These are phyloP conservation scores for Nakazawaea anatomiae DNA, from an alignment of 805 yeast species.

Conservation along the genomic window DNA sequence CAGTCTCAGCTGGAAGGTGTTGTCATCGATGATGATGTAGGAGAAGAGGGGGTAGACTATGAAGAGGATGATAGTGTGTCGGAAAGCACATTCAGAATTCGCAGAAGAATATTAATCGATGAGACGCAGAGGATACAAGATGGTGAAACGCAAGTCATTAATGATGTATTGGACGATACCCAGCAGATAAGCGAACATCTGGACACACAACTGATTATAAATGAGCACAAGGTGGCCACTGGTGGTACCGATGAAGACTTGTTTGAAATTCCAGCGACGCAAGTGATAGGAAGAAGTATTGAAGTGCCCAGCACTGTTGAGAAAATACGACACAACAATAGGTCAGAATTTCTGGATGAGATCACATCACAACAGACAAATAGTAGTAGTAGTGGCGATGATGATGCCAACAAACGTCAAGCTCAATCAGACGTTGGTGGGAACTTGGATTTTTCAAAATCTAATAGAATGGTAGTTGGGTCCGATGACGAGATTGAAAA, in stretches of 20 bases:
- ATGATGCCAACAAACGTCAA: neutral
- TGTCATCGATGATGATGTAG: constrained; percentile 18
- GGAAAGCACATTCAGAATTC: neutral
- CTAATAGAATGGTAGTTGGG: neutral
- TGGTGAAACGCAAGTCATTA: neutral
- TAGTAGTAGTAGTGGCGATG: neutral
- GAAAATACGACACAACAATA: neutral
- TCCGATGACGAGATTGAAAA: constrained; percentile 6
- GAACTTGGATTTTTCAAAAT: neutral
- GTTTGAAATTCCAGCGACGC: constrained; percentile 1
- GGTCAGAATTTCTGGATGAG: neutral
- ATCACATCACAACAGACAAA: neutral
- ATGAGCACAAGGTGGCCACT: neutral
- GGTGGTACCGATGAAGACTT: neutral
- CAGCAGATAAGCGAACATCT: neutral
- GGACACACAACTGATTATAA: neutral
- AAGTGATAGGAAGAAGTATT: neutral
- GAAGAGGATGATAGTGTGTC: neutral
- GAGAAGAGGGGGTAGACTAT: neutral
- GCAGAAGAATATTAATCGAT: neutral
- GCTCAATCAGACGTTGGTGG: neutral
- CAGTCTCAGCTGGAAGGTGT: constrained; percentile 3
- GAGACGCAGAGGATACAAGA: neutral
- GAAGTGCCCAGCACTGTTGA: constrained; percentile 9
- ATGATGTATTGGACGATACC: neutral